Percentiles rank a stretch among this genome's conserved stretches.
These are phyloP conservation scores for Heimioporus punctisporus DNA, from an alignment of 1,284 basidiomycete species.

Conservation along the genomic window DNA sequence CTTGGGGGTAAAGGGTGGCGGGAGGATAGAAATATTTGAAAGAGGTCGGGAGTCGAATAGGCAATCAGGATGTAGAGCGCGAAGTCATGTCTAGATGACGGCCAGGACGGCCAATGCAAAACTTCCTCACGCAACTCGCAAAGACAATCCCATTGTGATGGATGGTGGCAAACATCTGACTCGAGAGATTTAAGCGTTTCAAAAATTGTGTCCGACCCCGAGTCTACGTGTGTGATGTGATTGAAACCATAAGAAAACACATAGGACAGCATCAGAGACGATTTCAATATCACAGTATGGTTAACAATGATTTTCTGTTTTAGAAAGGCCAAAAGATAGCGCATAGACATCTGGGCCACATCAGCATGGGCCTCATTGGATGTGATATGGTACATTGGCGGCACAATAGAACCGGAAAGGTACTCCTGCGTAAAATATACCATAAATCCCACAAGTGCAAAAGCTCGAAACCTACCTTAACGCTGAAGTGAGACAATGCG, in stretches of 20 bases:
- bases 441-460: background rate
- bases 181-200: background rate
- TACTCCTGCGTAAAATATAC: background rate
- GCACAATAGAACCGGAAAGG: background rate
- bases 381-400: background rate
- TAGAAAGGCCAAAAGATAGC: background rate
- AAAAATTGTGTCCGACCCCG: background rate
- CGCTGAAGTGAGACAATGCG: slow-evolving; percentile 1
- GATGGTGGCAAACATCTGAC: background rate
- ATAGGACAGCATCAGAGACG: slow-evolving; percentile 1
- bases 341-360: background rate
- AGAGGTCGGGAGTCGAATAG: no score
- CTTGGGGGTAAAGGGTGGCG: no score
- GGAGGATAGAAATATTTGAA: no score
- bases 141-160: background rate
- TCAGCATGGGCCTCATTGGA: background rate
- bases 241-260: slow-evolving; percentile 1
- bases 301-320: background rate
- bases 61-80: no score
- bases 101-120: no score
- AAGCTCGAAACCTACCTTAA: slow-evolving; percentile 1
- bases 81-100: no score
- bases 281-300: background rate
- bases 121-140: no score
- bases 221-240: slow-evolving; percentile 1